Conservation (phyloP, 1,139 yeast species). For the Sugiyamaella sp. region DNA sequence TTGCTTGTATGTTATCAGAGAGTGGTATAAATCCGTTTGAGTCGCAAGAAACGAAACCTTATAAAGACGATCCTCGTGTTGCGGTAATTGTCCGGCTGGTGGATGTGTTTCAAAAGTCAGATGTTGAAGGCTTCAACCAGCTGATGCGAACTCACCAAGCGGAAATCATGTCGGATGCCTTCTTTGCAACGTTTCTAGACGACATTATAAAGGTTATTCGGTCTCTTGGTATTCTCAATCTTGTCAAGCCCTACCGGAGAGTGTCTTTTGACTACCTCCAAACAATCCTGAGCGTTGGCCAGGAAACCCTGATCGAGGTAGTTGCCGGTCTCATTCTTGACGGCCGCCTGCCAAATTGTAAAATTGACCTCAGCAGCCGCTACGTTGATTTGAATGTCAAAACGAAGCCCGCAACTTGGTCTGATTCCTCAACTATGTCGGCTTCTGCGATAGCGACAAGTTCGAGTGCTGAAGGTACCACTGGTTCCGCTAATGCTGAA, state of each 20-base stretch:
- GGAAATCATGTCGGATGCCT: slow-evolving; percentile 37
- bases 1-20: slow-evolving; percentile 66
- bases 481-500: background rate
- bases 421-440: background rate
- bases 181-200: slow-evolving; percentile 37
- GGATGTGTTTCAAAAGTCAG: slow-evolving; percentile 45
- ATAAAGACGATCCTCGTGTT: slow-evolving; percentile 45
- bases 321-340: slow-evolving; percentile 50
- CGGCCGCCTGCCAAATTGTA: slow-evolving; percentile 50
- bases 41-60: slow-evolving; percentile 52
- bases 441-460: background rate
- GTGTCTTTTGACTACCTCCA: slow-evolving; percentile 43
- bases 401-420: background rate
- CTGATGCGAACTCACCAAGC: slow-evolving; percentile 35
- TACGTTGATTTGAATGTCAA: slow-evolving; percentile 23
- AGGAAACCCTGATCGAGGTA: slow-evolving; percentile 46
- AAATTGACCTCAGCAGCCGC: slow-evolving; percentile 46
- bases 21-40: slow-evolving; percentile 68
- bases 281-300: slow-evolving; percentile 33
- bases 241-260: slow-evolving; percentile 47
- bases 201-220: slow-evolving; percentile 43
- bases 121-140: slow-evolving; percentile 43
- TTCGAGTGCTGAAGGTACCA: background rate
- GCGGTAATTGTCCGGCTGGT: slow-evolving; percentile 44
- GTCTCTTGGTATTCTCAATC: slow-evolving; percentile 42